Evolutionary conservation across 139 green algal genomes (phyloP), one percentile per base, ranked within the genome.

Genomic region (Chlamydomonas incerta): DNA sequence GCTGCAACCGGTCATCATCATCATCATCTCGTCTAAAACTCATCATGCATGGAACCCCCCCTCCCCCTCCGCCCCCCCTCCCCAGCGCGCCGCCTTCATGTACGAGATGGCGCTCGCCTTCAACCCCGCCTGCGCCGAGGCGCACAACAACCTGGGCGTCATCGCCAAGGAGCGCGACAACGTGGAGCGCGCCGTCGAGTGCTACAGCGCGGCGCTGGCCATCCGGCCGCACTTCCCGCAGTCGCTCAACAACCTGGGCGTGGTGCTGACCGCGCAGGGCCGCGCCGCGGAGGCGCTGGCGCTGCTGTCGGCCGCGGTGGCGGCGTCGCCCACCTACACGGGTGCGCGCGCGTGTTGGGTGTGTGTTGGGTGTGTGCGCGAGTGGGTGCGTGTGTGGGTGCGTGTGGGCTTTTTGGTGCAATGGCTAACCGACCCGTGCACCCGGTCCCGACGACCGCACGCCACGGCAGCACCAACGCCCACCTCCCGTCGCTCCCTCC

Each of bases 171-270:
- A 87, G 50, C 77, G 55, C 4, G 95, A 95, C 84, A 97, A 98
- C 83, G 72, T 98, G 28, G 88, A 94, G 72, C 66, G 77, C 3
- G 93, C 92, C 2, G 84, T 93, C 17, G 88, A 94, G 87, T 95
- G 93, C 87, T 96, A 95, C 84, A 81, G 85, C 62, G 88, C 88
- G 8, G 93, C 93, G 0, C 79, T 96, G 17, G 67, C 87, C 24
- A 91, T 93, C 11, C 81, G 94, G 63, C 83, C 91, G 23, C 90
- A 95, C 89, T 96, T 95, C 74, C 95, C 92, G 0, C 93, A 98
- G 62, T 96, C 96, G 83, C 92, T 98, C 57, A 99, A 99, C 94
- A 99, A 99, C 91, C 87, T 99, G 60, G 97, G 96, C 0, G 95
- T 99, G 29, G 83, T 99, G 18, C 96, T 96, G 91, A 98, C 96